Base-by-base conservation (phyloP, 2,329 filamentous ascomycete genomes). In the Myriosclerotinia duriaeana region DNA sequence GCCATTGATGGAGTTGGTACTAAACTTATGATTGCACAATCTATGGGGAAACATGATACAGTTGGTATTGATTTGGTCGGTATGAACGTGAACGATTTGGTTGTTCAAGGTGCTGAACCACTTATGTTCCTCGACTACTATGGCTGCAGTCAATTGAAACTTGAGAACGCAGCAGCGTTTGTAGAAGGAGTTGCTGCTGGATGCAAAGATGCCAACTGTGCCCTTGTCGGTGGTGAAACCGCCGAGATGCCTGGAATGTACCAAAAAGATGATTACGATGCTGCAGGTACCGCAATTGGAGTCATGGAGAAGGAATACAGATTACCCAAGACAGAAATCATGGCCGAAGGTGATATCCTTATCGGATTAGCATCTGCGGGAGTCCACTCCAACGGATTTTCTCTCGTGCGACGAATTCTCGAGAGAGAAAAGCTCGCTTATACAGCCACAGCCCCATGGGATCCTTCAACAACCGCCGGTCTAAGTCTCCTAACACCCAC, bases 41-140 rank as follows among this genome's bases (percentile, higher is more conserved):
- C 88, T 15, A 91, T 96, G 81, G 85, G 88, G 73, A 92, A 96
- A 80, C 95, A 97, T 79, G 89, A 94, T 78, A 97, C 93, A 3
- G 94, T 99, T 14, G 95, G 95, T 68, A 93, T 99, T 73, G 95
- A 99, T 77, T 85, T 99, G 46, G 95, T 99, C 5, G 94, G 42
- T 15, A 66, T 69, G 74, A 98, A 97, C 78, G 95, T 98, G 76
- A 99, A 99, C 78, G 95, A 99, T 76, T 84, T 99, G 0, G 89
- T 99, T 62, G 95, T 98, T 11, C 93, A 98, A 80, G 95, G 95
- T 65, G 95, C 95, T 15, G 92, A 95, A 72, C 93, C 95, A 2
- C 84, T 98, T 71, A 95, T 95, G 83, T 98, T 99, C 85, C 88
- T 98, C 69, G 95, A 99, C 81, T 98, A 96, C 84, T 97, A 96